A percentile compares a stretch with the other conserved stretches of the same genome.
phyloP scores from a whole-genome alignment of 345 rosid species.

The Odontarrhena argentea region DNA sequence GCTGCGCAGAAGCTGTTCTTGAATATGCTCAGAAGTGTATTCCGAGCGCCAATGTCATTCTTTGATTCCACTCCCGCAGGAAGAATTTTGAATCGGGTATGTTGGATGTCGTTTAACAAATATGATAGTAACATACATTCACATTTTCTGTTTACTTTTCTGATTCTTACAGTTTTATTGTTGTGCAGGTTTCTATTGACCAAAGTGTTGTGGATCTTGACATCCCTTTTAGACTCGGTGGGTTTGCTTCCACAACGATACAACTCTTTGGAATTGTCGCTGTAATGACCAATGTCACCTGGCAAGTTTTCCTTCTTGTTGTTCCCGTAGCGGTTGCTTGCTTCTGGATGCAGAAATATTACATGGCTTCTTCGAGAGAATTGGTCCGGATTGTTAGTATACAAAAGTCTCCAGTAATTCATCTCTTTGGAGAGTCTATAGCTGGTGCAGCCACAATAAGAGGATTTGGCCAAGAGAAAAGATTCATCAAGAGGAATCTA shows the following conservation, averaged over 20 bases:
- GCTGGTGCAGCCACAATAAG: conserved; percentile 99
- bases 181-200: conserved; percentile 87
- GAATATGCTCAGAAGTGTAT: conserved; percentile 92
- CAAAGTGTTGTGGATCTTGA: conserved; percentile 99
- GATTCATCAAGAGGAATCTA: conserved; percentile 96
- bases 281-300: conserved; percentile 93
- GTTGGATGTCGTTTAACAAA: not conserved
- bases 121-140: conserved; percentile 10
- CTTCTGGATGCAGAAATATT: conserved; percentile 99
- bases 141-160: not conserved
- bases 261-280: conserved; percentile 95
- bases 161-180: not conserved
- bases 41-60: conserved; percentile 98
- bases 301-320: conserved; percentile 98
- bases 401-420: conserved; percentile 95
- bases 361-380: conserved; percentile 99
- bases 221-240: conserved; percentile 98
- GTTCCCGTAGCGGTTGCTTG: conserved; percentile 96
- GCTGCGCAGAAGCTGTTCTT: conserved; percentile 95
- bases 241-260: conserved; percentile 98
- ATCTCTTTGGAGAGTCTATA: conserved; percentile 98
- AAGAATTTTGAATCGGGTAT: conserved; percentile 93
- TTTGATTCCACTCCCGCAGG: conserved; percentile 99
- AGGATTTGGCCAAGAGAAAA: conserved; percentile 96
- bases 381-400: conserved; percentile 98